These are phyloP conservation scores for Cladosporium oxysporum DNA, from an alignment of 2,329 filamentous ascomycete genomes.

Conservation along the genomic window DNA sequence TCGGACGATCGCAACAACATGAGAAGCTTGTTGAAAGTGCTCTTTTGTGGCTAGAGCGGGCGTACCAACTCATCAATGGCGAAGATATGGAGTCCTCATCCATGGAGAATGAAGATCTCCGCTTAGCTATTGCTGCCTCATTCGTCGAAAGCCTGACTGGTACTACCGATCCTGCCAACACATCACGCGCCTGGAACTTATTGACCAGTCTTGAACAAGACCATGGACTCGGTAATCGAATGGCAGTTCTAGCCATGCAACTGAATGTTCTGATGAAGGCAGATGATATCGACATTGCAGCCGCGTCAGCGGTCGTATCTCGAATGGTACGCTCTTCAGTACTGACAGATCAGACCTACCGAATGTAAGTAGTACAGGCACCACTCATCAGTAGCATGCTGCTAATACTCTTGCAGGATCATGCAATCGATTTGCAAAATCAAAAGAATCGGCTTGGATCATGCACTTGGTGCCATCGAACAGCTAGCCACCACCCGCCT, in stretches of 20 bases:
- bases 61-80: constrained; percentile 59
- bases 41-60: constrained; percentile 72
- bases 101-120: constrained; percentile 63
- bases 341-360: constrained; percentile 65
- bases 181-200: constrained; percentile 57
- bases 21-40: constrained; percentile 59
- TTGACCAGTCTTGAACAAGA: constrained; percentile 65
- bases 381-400: background rate
- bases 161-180: constrained; percentile 46
- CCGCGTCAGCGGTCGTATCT: constrained; percentile 55
- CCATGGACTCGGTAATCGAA: constrained; percentile 58
- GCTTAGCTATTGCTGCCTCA: constrained; percentile 65
- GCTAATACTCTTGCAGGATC: constrained; percentile 43
- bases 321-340: constrained; percentile 63
- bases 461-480: constrained; percentile 57
- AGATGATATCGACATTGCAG: constrained; percentile 38
- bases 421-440: constrained; percentile 69
- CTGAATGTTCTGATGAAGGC: constrained; percentile 65
- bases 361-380: constrained; percentile 43
- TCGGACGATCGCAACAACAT: constrained; percentile 63
- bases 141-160: constrained; percentile 35
- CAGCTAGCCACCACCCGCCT: constrained; percentile 64
- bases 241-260: constrained; percentile 66
- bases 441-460: constrained; percentile 44
- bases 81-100: constrained; percentile 60